These are phyloP conservation scores for Amphirosellinia nigrospora DNA, from an alignment of 495 filamentous ascomycete genomes.

Conservation along the genomic window DNA sequence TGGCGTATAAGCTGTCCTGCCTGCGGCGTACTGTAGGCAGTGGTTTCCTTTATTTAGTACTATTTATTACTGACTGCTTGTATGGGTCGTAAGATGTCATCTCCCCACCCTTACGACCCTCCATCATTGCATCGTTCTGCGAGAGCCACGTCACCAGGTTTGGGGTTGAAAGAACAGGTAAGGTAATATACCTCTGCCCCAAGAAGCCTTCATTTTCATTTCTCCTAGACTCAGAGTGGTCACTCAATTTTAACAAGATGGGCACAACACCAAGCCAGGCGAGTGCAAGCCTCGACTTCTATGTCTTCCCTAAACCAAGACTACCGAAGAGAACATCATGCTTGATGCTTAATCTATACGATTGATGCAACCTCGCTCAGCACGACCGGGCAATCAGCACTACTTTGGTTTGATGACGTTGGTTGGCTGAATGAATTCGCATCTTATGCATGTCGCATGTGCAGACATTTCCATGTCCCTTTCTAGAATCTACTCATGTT, in stretches of 20 bases:
- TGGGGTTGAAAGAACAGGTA: background rate
- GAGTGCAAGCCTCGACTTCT: background rate
- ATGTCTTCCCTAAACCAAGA: background rate
- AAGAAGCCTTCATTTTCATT: too few species aligned
- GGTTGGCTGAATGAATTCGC: slow-evolving; percentile 2
- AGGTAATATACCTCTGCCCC: background rate
- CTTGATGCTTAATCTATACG: background rate
- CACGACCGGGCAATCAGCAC: background rate
- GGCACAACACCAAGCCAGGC: too few species aligned
- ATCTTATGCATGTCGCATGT: background rate
- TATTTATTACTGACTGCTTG: background rate
- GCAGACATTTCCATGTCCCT: slow-evolving; percentile 4
- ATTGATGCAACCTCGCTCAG: background rate
- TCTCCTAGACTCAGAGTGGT: too few species aligned
- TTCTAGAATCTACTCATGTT: slow-evolving; percentile 2
- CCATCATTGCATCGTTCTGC: background rate
- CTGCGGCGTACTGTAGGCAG: background rate
- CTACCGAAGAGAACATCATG: background rate
- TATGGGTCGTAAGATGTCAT: slow-evolving; percentile 3
- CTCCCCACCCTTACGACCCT: background rate
- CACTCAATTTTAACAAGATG: too few species aligned
- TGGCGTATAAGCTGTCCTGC: background rate
- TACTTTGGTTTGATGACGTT: background rate
- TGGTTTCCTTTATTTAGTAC: too few species aligned
- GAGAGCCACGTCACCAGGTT: background rate